These are phyloP conservation scores for Lipomyces yamanashiensis DNA, from an alignment of 805 yeast genomes.

Conservation along the genomic window DNA sequence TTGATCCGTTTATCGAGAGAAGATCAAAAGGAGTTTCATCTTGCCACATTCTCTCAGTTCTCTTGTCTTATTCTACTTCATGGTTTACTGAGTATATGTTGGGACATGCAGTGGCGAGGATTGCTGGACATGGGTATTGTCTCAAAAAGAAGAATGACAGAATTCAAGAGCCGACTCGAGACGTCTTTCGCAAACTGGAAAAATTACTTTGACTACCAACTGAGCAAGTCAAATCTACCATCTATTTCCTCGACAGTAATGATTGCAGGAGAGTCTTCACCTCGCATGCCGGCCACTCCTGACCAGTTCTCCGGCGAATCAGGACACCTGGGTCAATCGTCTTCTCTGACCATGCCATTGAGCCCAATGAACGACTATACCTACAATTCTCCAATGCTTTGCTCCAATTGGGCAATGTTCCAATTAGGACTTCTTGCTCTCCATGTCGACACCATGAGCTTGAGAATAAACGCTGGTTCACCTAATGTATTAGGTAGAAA, in stretches of 20 bases:
- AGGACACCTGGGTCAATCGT: not conserved
- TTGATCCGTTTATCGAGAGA: slow-evolving; percentile 28
- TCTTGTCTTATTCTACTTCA: slow-evolving; percentile 49
- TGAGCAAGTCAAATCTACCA: slow-evolving; percentile 37
- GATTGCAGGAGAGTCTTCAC: slow-evolving; percentile 16
- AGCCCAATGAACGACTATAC: slow-evolving; percentile 36
- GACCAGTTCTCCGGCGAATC: not conserved
- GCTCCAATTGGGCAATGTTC: slow-evolving; percentile 42
- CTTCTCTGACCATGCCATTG: not conserved
- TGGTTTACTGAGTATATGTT: slow-evolving; percentile 46
- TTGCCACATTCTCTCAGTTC: slow-evolving; percentile 43
- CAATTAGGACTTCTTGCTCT: slow-evolving; percentile 40
- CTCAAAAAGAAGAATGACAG: slow-evolving; percentile 44
- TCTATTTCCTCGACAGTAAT: slow-evolving; percentile 31
- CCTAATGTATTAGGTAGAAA: slow-evolving; percentile 38
- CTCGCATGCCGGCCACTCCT: not conserved
- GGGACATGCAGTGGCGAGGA: slow-evolving; percentile 47
- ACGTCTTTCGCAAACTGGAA: slow-evolving; percentile 48
- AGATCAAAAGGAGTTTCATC: slow-evolving; percentile 30
- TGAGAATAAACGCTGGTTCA: slow-evolving; percentile 40
- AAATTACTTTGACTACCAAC: slow-evolving; percentile 48
- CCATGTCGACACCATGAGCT: slow-evolving; percentile 40
- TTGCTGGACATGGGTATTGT: slow-evolving; percentile 47
- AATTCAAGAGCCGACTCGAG: slow-evolving; percentile 44
- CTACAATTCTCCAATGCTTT: slow-evolving; percentile 37